These are phyloP conservation scores for Penicillium sp. DNA, from an alignment of 2,329 filamentous ascomycete genomes.

Conservation along the genomic window DNA sequence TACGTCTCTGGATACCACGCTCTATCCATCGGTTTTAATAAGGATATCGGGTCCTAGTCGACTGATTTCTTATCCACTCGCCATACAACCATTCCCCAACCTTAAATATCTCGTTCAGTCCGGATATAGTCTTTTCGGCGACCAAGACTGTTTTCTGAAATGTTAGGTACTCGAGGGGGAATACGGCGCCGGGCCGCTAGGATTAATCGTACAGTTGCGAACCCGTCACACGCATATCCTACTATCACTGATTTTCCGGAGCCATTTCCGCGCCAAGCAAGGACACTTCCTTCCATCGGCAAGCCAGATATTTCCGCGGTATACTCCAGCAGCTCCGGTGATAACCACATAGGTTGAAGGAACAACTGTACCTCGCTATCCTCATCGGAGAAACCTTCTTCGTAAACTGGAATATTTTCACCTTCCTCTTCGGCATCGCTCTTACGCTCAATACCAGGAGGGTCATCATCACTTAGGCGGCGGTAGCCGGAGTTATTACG, in stretches of 20 bases:
- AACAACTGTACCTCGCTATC: not conserved
- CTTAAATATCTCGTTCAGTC: constrained; percentile 5
- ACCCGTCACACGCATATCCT: constrained; percentile 1
- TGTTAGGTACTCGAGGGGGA: not conserved
- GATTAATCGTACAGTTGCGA: constrained; percentile 8
- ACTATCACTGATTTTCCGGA: constrained; percentile 6
- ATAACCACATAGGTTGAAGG: not conserved
- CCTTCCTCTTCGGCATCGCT: not conserved
- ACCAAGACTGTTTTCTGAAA: not conserved
- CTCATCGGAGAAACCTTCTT: not conserved
- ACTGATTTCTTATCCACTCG: constrained; percentile 7
- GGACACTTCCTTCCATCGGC: not conserved
- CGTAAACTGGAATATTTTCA: not conserved
- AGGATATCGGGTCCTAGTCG: constrained; percentile 3
- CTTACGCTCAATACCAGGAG: not conserved
- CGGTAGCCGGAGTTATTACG: too few species aligned
- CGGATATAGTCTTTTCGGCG: not conserved
- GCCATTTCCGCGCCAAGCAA: constrained; percentile 7
- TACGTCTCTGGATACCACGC: constrained; percentile 18
- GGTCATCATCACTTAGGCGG: not conserved
- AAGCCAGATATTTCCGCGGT: not conserved
- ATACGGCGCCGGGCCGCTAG: constrained; percentile 2
- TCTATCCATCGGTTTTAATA: constrained; percentile 6
- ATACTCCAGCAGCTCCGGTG: not conserved
- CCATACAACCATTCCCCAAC: constrained; percentile 9